Evolutionary conservation across 257 asterid genomes (phyloP).

Genomic region (Galeopsis tetrahit): DNA sequence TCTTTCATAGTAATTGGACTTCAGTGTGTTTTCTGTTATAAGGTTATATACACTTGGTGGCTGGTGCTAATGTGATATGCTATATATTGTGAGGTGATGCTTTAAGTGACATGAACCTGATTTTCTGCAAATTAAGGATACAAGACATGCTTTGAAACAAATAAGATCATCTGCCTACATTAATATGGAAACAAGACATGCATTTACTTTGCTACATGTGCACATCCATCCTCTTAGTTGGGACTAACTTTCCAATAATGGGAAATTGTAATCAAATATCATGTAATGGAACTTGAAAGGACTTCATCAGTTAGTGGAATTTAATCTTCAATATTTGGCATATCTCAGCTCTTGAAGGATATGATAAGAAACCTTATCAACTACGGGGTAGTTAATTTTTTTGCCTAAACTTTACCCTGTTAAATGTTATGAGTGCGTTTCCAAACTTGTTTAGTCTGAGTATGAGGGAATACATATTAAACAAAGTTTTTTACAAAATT

Average conservation of each 20-base stretch:
- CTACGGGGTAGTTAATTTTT: constrained; percentile 2
- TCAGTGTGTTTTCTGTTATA: not conserved
- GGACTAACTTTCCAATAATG: not conserved
- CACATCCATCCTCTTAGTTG: not conserved
- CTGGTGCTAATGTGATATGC: constrained; percentile 11
- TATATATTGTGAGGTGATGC: constrained; percentile 12
- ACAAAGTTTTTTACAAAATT: not conserved
- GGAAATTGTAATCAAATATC: not conserved
- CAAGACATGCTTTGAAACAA: not conserved
- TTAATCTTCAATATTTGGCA: not conserved
- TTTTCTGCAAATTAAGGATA: constrained; percentile 4
- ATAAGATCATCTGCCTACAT: not conserved
- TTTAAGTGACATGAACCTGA: not conserved
- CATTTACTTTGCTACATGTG: constrained; percentile 6
- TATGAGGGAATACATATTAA: not conserved
- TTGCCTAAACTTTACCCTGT: not conserved
- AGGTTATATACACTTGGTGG: constrained; percentile 14
- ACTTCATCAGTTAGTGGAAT: not conserved
- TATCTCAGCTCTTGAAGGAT: constrained; percentile 4
- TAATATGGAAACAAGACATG: not conserved
- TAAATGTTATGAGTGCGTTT: not conserved
- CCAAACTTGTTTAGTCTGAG: not conserved
- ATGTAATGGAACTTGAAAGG: not conserved
- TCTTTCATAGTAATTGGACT: constrained; percentile 4
- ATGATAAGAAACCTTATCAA: not conserved